Evolutionary conservation across 208 protist species (phyloP).

Genomic region (Acanthamoeba royreba): DNA sequence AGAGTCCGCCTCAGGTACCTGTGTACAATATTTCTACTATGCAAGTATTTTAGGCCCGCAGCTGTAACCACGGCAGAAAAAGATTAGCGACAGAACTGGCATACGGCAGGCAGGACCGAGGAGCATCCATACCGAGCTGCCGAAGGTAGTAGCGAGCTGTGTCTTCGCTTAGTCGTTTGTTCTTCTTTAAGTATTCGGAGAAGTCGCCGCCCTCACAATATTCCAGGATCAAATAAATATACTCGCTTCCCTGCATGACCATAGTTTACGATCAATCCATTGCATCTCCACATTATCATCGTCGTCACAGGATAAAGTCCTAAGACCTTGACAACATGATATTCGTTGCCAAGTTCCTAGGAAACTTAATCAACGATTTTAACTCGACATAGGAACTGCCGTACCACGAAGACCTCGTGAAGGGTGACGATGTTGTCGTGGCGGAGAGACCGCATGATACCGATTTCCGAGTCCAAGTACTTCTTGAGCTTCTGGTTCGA

Average conservation of each 20-base stretch:
- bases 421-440: constrained; percentile 25
- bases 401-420: constrained; percentile 18
- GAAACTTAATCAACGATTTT: not conserved
- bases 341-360: not conserved
- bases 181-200: not conserved
- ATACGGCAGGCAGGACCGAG: not conserved
- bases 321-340: not conserved
- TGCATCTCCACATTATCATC: too few relatives aligned
- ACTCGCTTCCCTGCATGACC: not conserved
- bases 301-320: too few relatives aligned
- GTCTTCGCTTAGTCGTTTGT: not conserved
- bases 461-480: constrained; percentile 28
- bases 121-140: constrained; percentile 3
- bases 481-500: constrained; percentile 33
- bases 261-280: too few relatives aligned
- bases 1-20: not conserved
- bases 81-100: not conserved
- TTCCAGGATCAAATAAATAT: constrained; percentile 43
- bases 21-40: constrained; percentile 28
- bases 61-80: not conserved
- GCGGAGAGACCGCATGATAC: not conserved
- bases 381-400: not conserved
- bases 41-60: not conserved
- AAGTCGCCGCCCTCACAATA: constrained; percentile 32
- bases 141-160: constrained; percentile 4